Conservation (phyloP, 306 rosid genomes). For the Malus orientalis region DNA sequence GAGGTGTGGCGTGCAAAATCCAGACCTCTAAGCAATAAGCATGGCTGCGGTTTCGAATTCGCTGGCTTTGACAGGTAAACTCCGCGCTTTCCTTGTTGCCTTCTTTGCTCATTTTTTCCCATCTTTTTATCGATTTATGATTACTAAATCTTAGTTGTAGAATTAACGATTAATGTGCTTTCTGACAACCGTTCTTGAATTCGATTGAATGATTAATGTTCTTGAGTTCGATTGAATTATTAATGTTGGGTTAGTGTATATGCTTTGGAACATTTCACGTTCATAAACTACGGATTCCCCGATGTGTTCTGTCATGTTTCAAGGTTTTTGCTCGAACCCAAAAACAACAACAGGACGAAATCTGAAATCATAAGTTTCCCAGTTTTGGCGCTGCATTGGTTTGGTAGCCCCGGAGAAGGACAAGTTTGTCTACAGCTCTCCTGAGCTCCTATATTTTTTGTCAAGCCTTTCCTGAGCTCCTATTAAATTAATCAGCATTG, state of each 20-base stretch:
- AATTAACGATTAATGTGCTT: background rate
- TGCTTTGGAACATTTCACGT: background rate
- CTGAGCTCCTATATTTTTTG: too few relatives aligned
- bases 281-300: background rate
- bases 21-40: background rate
- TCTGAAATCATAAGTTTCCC: background rate
- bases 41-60: conserved; percentile 68
- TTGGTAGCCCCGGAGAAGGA: background rate
- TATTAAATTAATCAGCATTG: background rate
- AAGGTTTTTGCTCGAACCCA: background rate
- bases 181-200: background rate
- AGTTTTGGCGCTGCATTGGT: background rate
- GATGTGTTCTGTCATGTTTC: background rate
- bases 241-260: background rate
- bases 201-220: background rate
- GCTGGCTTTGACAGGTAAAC: conserved; percentile 26
- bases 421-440: background rate
- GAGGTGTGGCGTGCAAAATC: background rate
- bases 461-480: background rate
- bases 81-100: background rate
- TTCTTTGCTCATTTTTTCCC: background rate
- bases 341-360: background rate
- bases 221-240: too few relatives aligned
- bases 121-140: background rate
- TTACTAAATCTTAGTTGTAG: background rate